Percentiles rank a stretch among this genome's conserved stretches.
Evolutionary conservation across 345 rosid genomes (phyloP).

Genomic region (Raphanus sativus): DNA sequence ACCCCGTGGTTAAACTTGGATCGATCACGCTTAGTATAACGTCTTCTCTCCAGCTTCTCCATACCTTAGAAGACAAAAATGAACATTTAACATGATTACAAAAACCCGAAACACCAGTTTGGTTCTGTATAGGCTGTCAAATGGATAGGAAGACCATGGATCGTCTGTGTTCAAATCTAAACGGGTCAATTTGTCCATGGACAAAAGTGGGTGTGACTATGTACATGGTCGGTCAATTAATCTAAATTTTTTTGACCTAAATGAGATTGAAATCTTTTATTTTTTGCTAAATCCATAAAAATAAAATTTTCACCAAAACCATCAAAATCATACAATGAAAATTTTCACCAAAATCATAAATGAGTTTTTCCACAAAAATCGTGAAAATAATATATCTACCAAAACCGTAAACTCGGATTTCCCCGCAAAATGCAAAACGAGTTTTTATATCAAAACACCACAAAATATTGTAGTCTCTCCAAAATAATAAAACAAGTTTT

Average conservation of each 20-base stretch:
- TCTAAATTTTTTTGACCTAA: too few relatives aligned
- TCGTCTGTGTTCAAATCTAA: background rate
- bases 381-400: background rate
- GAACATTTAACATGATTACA: background rate
- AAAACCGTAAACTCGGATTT: too few relatives aligned
- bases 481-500: too few relatives aligned
- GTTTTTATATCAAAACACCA: background rate
- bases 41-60: constrained; percentile 58
- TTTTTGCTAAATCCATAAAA: too few relatives aligned
- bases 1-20: constrained; percentile 33
- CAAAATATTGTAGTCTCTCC: background rate
- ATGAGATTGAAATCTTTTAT: too few relatives aligned
- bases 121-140: background rate
- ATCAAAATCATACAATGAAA: too few relatives aligned
- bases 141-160: background rate
- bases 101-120: background rate
- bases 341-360: too few relatives aligned
- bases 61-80: constrained; percentile 41
- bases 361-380: too few relatives aligned
- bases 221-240: too few relatives aligned
- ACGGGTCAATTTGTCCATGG: too few relatives aligned
- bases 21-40: constrained; percentile 37
- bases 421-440: too few relatives aligned
- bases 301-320: background rate
- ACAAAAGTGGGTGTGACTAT: too few relatives aligned